Percentiles rank a stretch among this genome's conserved stretches.
These are phyloP conservation scores for Pythium insidiosum DNA, from an alignment of 352 stramenopile species.

Conservation along the genomic window DNA sequence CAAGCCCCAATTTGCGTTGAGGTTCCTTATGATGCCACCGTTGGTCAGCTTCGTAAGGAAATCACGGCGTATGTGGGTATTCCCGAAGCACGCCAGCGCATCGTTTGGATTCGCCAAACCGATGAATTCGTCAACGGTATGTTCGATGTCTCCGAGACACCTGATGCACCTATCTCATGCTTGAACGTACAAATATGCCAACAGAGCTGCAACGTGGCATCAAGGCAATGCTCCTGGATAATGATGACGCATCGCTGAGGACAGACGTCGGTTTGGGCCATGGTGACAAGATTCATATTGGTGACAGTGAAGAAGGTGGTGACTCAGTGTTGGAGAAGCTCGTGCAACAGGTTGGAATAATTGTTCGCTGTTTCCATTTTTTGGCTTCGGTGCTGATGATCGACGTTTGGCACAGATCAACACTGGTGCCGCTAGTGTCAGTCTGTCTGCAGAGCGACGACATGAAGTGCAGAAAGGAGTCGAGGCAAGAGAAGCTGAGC, in stretches of 20 bases:
- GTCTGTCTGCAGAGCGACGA: slow-evolving; percentile 74
- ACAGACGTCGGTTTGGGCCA: slow-evolving; percentile 79
- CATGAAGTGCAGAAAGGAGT: slow-evolving; percentile 85
- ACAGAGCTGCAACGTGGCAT: slow-evolving; percentile 61
- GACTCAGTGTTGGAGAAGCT: slow-evolving; percentile 78
- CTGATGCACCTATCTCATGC: background rate
- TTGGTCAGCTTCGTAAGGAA: slow-evolving; percentile 62
- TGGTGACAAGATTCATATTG: slow-evolving; percentile 86
- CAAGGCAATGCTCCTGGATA: slow-evolving; percentile 58
- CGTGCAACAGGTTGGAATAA: slow-evolving; percentile 55
- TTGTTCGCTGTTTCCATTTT: background rate
- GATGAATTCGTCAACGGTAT: slow-evolving; percentile 79
- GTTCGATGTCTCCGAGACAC: no score
- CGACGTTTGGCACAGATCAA: slow-evolving; percentile 47
- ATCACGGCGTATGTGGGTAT: slow-evolving; percentile 81
- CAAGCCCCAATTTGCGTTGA: slow-evolving; percentile 75
- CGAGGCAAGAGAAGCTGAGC: slow-evolving; percentile 72
- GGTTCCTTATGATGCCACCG: slow-evolving; percentile 70
- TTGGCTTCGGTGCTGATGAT: background rate
- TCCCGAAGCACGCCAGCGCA: slow-evolving; percentile 70
- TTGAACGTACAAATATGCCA: background rate
- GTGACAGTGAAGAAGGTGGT: slow-evolving; percentile 68
- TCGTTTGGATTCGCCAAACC: slow-evolving; percentile 85
- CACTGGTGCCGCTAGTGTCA: slow-evolving; percentile 67
- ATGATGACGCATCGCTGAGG: slow-evolving; percentile 59